A percentile compares a stretch with the other conserved stretches of the same genome.
These are phyloP conservation scores for Trametes villosa DNA, from an alignment of 768 basidiomycete genomes.

Conservation along the genomic window DNA sequence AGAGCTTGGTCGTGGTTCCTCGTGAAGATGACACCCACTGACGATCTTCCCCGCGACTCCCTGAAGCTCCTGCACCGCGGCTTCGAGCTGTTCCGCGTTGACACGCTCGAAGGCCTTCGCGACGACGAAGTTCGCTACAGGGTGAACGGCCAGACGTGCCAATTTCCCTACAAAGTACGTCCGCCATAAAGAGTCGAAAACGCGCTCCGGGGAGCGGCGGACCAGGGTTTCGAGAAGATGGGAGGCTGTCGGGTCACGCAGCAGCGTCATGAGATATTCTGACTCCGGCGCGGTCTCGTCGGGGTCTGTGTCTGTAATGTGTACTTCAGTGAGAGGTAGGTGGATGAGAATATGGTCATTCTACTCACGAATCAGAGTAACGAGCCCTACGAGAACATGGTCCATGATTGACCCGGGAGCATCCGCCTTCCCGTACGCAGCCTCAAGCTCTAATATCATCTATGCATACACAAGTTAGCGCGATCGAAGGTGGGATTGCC, in stretches of 20 bases:
- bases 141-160: constrained; percentile 75
- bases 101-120: constrained; percentile 75
- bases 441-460: constrained; percentile 86
- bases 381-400: constrained; percentile 72
- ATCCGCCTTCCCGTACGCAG: constrained; percentile 61
- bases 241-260: constrained; percentile 87
- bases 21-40: constrained; percentile 51
- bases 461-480: constrained; percentile 32
- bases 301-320: constrained; percentile 43
- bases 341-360: background rate
- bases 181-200: constrained; percentile 74
- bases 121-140: constrained; percentile 93
- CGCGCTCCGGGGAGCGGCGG: constrained; percentile 55
- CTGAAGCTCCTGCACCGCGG: constrained; percentile 62
- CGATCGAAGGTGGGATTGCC: too few relatives aligned
- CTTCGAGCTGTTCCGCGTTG: constrained; percentile 56
- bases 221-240: constrained; percentile 88
- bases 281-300: constrained; percentile 49
- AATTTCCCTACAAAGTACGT: constrained; percentile 80
- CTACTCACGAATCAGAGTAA: constrained; percentile 62
- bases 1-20: too few relatives aligned
- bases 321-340: background rate
- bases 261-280: constrained; percentile 80
- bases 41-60: constrained; percentile 62
- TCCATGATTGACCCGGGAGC: constrained; percentile 80